Evolutionary conservation across 2,329 filamentous ascomycete species (phyloP), one percentile per base, ranked within the genome.

Genomic region (Pyrenophora graminea): DNA sequence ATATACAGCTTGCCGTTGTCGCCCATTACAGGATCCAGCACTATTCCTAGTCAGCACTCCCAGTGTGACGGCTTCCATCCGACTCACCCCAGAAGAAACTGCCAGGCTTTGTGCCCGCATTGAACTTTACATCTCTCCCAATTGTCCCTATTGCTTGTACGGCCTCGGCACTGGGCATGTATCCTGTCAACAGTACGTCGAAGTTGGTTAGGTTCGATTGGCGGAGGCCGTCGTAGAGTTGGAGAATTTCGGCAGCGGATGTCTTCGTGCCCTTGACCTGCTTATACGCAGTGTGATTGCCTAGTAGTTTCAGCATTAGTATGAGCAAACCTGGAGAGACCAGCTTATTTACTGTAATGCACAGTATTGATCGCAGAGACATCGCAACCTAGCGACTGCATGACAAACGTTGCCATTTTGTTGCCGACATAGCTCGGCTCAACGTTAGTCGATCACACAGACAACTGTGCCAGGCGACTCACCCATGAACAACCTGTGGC

Each of bases 21-120:
- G 25, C 94, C 94, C 94, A 99, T 99, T 40, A 99, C 94, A 0
- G 95, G 94, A 72, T 99, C 94, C 21, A 99, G 82, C 2, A 96
- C 90, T 85, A 56, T 34, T 13, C 17, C 7, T 10, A 30, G 49
- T 70, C 53, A 70, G 63, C 46, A 15, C 30, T 18, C 21, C 8
- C 15, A 21, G 2, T 18, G 5, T 2, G 4, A 30, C 19, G 2
- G 9, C 19, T 8, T 21, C 21, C 17, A 27, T 2, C 6, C 15
- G n/a, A 58, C 79, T 54, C 61, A 85, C 83, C 78, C 93, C 93
- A 97, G 76, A 97, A 97, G 77, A 97, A 96, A 39, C 82, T 85
- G 0, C 91, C 89, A 0, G 89, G 86, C 27, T 79, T 81, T 12
- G 76, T 78, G 31, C 77, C 78, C 2, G 84, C 80, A 63, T 85